phyloP scores from a whole-genome alignment of 306 rosid genomes.

The Nissolia schottii region DNA sequence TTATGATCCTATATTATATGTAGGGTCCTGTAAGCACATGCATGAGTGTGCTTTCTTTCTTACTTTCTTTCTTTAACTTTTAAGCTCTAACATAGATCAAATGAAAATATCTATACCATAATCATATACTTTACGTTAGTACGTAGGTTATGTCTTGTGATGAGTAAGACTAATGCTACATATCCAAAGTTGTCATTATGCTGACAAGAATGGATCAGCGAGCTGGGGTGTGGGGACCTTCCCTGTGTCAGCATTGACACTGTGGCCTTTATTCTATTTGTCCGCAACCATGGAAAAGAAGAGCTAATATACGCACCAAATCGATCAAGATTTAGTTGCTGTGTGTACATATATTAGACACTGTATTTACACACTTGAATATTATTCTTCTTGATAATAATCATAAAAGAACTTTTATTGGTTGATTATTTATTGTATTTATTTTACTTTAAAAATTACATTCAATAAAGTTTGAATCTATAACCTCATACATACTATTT shows the following conservation, averaged over 20 bases:
- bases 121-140: not conserved
- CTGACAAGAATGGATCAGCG: constrained; percentile 10
- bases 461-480: no score
- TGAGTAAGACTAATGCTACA: not conserved
- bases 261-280: constrained; percentile 35
- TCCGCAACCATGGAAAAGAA: constrained; percentile 12
- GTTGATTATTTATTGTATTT: no score
- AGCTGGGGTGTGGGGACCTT: constrained; percentile 38
- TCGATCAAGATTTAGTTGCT: not conserved
- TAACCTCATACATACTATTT: no score
- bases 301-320: not conserved
- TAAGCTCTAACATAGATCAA: not conserved
- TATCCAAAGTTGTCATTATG: not conserved
- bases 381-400: not conserved
- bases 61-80: constrained; percentile 1
- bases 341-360: not conserved
- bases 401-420: not conserved
- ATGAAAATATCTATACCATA: not conserved
- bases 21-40: constrained; percentile 22
- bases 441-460: no score
- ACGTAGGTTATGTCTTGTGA: not conserved
- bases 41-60: no score
- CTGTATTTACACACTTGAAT: not conserved
- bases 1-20: constrained; percentile 33
- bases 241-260: constrained; percentile 20